Evolutionary conservation across 495 filamentous ascomycete species (phyloP).

Genomic region (Hyaloscypha finlandica): DNA sequence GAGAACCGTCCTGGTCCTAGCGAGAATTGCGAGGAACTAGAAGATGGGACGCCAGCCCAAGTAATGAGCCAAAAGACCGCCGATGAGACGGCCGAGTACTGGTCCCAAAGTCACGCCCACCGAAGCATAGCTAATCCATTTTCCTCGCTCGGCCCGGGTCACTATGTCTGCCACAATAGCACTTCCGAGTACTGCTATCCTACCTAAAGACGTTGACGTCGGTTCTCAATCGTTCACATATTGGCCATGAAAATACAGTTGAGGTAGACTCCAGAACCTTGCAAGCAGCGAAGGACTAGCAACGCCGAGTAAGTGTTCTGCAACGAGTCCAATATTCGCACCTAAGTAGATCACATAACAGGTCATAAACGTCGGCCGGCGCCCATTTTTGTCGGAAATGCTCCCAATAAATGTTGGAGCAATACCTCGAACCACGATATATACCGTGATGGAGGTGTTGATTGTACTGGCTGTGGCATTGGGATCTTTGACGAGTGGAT

Average conservation of each 20-base stretch:
- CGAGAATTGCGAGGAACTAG: background rate
- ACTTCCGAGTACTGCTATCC: background rate
- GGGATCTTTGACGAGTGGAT: background rate
- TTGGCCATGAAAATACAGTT: background rate
- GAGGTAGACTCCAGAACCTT: background rate
- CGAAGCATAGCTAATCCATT: background rate
- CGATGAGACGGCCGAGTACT: slow-evolving; percentile 1
- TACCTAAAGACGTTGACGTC: background rate
- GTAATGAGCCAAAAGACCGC: background rate
- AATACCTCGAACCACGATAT: background rate
- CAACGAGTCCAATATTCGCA: slow-evolving; percentile 1
- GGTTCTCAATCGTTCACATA: background rate
- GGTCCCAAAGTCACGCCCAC: slow-evolving; percentile 1
- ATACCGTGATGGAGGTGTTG: background rate
- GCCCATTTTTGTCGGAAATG: background rate
- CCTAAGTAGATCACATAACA: background rate
- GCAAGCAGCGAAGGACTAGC: slow-evolving; percentile 3
- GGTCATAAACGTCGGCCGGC: background rate
- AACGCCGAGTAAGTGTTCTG: slow-evolving; percentile 1
- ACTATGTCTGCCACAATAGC: background rate
- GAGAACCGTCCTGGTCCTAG: background rate
- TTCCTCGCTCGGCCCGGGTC: background rate
- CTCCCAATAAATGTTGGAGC: background rate
- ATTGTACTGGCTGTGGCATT: background rate
- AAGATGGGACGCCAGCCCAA: slow-evolving; percentile 7